Evolutionary conservation across 2,329 filamentous ascomycete genomes (phyloP).

Genomic region (Fusarium concolor): DNA sequence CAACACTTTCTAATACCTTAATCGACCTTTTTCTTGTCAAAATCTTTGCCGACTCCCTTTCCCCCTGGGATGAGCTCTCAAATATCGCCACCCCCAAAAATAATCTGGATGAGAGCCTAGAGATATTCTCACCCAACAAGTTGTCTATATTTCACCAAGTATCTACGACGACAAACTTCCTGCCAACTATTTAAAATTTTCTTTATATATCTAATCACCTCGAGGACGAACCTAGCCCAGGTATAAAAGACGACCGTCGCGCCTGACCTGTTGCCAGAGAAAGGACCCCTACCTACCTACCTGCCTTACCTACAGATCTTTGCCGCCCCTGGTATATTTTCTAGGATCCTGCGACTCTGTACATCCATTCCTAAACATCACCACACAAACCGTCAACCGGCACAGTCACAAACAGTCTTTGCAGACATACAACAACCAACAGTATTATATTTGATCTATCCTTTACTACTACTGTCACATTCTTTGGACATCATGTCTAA

Average conservation of each 20-base stretch:
- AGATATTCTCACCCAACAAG: neutral
- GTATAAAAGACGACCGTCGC: neutral
- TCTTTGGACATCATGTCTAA: neutral
- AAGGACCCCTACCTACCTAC: conserved; percentile 15
- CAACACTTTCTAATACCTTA: conserved; percentile 16
- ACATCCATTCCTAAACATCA: conserved; percentile 41
- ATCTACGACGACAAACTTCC: neutral
- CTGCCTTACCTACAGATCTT: conserved; percentile 39
- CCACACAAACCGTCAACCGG: conserved; percentile 35
- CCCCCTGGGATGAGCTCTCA: neutral
- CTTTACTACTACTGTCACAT: neutral
- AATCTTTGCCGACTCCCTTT: neutral
- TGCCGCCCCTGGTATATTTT: conserved; percentile 27
- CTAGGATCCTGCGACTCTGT: conserved; percentile 39
- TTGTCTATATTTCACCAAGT: conserved; percentile 4
- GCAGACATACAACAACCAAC: neutral
- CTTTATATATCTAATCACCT: conserved; percentile 20
- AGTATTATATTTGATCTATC: neutral
- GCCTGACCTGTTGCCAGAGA: conserved; percentile 8
- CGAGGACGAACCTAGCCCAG: neutral
- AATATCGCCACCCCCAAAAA: conserved; percentile 8
- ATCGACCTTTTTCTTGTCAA: conserved; percentile 10
- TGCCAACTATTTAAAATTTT: neutral
- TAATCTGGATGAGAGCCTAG: neutral
- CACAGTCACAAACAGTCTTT: neutral